Conservation (phyloP, 352 stramenopile genomes). For the Phytophthora vignae region DNA sequence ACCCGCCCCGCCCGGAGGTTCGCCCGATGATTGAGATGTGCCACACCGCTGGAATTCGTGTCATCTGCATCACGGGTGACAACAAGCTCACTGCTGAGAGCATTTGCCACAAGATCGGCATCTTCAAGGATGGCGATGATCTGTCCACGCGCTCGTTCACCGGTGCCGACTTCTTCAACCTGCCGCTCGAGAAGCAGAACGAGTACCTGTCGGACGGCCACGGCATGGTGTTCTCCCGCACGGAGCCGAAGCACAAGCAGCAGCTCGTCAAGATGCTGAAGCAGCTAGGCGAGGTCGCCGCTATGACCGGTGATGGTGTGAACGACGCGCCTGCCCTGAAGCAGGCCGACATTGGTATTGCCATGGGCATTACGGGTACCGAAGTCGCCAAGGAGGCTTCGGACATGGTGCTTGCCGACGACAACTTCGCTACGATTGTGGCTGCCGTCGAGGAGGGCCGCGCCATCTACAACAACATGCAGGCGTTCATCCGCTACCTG, state of each 20-base stretch:
- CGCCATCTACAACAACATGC: conserved; percentile 97
- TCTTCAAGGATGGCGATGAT: conserved; percentile 90
- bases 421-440: conserved; percentile 99
- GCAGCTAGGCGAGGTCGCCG: conserved; percentile 92
- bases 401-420: conserved; percentile 98
- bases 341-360: conserved; percentile 98
- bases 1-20: conserved; percentile 98
- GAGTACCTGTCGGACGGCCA: conserved; percentile 90
- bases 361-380: conserved; percentile 99
- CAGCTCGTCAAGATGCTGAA: conserved; percentile 96
- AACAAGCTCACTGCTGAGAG: conserved; percentile 98
- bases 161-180: conserved; percentile 96
- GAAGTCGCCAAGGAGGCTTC: conserved; percentile 98
- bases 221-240: conserved; percentile 97
- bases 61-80: conserved; percentile 99
- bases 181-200: conserved; percentile 93
- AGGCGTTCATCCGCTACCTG: conserved; percentile 99
- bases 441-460: conserved; percentile 87
- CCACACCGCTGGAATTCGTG: conserved; percentile 96
- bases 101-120: conserved; percentile 97
- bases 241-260: conserved; percentile 99
- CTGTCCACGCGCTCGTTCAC: conserved; percentile 94
- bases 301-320: conserved; percentile 99
- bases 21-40: conserved; percentile 96
- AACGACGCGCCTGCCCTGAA: conserved; percentile 99